Evolutionary conservation across 2,329 filamentous ascomycete species (phyloP).

Genomic region (Verticillium nubilum): DNA sequence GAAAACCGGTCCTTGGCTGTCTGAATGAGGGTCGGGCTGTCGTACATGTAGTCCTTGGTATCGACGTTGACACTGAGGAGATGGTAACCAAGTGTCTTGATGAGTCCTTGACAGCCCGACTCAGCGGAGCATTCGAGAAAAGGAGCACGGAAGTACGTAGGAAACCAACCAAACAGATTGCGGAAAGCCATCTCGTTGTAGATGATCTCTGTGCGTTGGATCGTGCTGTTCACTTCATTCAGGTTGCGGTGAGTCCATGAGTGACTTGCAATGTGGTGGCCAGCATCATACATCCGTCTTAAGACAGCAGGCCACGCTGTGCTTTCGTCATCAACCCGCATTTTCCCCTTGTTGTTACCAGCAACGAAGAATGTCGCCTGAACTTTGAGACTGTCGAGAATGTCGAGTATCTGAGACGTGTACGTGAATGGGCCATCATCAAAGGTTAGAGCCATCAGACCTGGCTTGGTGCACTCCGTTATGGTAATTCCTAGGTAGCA

Average conservation of each 20-base stretch:
- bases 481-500: conserved; percentile 22
- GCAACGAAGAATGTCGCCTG: conserved; percentile 37
- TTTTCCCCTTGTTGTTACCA: conserved; percentile 34
- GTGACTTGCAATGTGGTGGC: conserved; percentile 41
- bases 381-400: conserved; percentile 22
- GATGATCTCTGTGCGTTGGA: conserved; percentile 19
- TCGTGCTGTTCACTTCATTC: conserved; percentile 15
- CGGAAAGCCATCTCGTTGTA: conserved; percentile 23
- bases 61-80: conserved; percentile 52
- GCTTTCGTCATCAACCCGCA: conserved; percentile 30
- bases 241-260: conserved; percentile 31
- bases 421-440: conserved; percentile 41
- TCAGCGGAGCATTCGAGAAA: conserved; percentile 19
- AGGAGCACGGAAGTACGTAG: conserved; percentile 38
- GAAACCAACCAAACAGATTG: conserved; percentile 35
- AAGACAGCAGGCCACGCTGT: conserved; percentile 30
- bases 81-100: conserved; percentile 45
- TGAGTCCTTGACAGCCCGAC: conserved; percentile 9
- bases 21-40: conserved; percentile 36
- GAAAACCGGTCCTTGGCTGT: conserved; percentile 37
- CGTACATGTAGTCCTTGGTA: conserved; percentile 56
- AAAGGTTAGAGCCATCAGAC: conserved; percentile 38
- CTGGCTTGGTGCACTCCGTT: conserved; percentile 27
- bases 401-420: conserved; percentile 34
- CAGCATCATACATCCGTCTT: conserved; percentile 31